Evolutionary conservation across 352 stramenopile species (phyloP).

Genomic region (Pythium dissotocum): DNA sequence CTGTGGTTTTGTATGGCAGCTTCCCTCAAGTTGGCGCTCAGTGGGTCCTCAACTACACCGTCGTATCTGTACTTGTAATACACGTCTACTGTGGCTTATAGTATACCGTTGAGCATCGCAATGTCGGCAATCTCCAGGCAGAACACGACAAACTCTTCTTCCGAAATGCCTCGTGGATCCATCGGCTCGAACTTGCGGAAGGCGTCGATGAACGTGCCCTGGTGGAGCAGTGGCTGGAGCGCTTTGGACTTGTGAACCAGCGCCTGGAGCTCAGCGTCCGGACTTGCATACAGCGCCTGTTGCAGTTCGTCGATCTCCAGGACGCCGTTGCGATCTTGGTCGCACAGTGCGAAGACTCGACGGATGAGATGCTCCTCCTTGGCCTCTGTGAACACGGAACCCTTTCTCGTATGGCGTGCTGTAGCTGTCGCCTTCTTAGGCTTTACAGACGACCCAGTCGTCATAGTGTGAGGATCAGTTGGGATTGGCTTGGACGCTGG

Average conservation of each 20-base stretch:
- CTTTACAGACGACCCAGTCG: not conserved
- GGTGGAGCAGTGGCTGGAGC: constrained; percentile 57
- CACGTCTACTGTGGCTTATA: constrained; percentile 12
- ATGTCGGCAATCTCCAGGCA: constrained; percentile 66
- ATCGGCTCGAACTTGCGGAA: constrained; percentile 61
- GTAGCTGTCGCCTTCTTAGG: not conserved
- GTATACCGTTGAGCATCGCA: constrained; percentile 44
- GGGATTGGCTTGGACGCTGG: too few relatives aligned
- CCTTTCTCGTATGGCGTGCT: not conserved
- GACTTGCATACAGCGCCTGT: constrained; percentile 38
- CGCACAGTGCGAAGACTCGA: constrained; percentile 54
- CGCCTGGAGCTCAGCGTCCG: constrained; percentile 25
- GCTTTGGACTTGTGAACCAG: constrained; percentile 50
- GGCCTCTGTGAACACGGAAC: constrained; percentile 17
- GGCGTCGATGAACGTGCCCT: constrained; percentile 62
- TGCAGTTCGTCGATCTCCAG: constrained; percentile 67
- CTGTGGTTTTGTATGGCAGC: not conserved
- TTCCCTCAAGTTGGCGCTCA: constrained; percentile 5
- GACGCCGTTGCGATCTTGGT: constrained; percentile 57
- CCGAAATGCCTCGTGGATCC: constrained; percentile 57
- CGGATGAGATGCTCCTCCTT: constrained; percentile 50
- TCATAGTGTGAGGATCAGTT: too few relatives aligned
- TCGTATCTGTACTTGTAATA: constrained; percentile 16
- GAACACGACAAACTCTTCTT: constrained; percentile 76
- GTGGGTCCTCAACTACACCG: not conserved